These are phyloP conservation scores for Aschersonia sp. DNA, from an alignment of 2,329 filamentous ascomycete species.

Conservation along the genomic window DNA sequence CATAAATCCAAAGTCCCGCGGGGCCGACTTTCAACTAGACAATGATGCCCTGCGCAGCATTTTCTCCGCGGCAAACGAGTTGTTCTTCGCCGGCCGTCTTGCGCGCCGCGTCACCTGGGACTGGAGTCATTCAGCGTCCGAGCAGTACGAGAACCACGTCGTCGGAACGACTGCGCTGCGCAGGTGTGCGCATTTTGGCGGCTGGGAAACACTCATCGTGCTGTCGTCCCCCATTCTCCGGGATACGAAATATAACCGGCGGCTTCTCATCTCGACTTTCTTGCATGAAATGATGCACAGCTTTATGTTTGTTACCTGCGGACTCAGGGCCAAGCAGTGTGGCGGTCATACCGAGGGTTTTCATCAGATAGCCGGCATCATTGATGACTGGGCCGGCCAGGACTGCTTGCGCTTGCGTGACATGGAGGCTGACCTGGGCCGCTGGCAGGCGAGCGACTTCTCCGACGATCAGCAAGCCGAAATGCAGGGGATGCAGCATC, in stretches of 20 bases:
- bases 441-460: constrained; percentile 26
- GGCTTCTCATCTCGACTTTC: constrained; percentile 49
- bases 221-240: constrained; percentile 45
- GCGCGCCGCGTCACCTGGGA: constrained; percentile 45
- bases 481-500: background rate
- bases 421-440: constrained; percentile 46
- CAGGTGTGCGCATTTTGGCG: constrained; percentile 25
- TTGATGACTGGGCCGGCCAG: constrained; percentile 45
- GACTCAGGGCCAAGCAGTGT: constrained; percentile 36
- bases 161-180: constrained; percentile 50
- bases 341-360: constrained; percentile 50
- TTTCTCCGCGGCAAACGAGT: constrained; percentile 44
- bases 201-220: constrained; percentile 49
- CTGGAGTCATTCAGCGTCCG: constrained; percentile 38
- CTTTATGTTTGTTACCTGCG: constrained; percentile 49
- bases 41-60: constrained; percentile 42
- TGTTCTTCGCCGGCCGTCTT: constrained; percentile 45
- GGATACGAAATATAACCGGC: constrained; percentile 39
- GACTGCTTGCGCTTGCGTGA: constrained; percentile 39
- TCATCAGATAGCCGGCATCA: constrained; percentile 39
- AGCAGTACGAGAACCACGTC: constrained; percentile 37
- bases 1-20: constrained; percentile 32
- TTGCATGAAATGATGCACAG: constrained; percentile 54
- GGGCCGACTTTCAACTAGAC: constrained; percentile 37
- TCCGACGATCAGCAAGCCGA: background rate